Evolutionary conservation across 208 protist genomes (phyloP), one percentile per base, ranked within the genome.

Genomic region (Tetramitus jugosus): DNA sequence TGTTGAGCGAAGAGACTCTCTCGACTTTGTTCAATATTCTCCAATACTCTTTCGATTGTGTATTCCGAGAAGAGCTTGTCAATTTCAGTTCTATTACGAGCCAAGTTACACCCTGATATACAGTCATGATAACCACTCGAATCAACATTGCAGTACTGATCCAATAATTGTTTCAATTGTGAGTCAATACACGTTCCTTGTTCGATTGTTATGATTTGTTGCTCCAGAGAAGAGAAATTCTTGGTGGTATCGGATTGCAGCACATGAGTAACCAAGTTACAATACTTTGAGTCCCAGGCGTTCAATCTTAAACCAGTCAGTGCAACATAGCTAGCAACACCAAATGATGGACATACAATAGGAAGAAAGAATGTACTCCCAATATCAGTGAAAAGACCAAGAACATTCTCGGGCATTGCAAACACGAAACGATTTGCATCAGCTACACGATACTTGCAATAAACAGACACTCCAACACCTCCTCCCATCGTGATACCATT

Each of bases 401-500:
- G 56, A 35, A 29, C 26, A 37, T 14, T 52, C 23, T 77, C 74
- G 33, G 74, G 74, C 74, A 77, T 77, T 33, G 74, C 74, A 77
- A 77, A 77, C 7, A 20, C n/a, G 29, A 29, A 68, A 29, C 13
- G 56, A 8, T 77, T 13, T 10, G 3, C 3, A 37, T 29, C 37
- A 3, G 42, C 67, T 0, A 74, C 26, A 35, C 67, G 35, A 4
- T 43, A 39, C 2, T 3, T 8, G 53, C 26, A n/a, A 53, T 37
- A 37, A 37, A 53, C 14, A 7, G 4, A 26, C 23, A 74, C 39
- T 56, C 67, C 67, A 53, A 53, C 42, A 17, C 67, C 67, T 39
- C 72, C 74, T 40, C 74, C 74, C 74, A 77, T 77, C 17, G 46
- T 61, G 10, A 77, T 77, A 37, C 74, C 74, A 77, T 77, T 69